Evolutionary conservation across 768 basidiomycete genomes (phyloP).

Genomic region (Rhizopogon salebrosus): DNA sequence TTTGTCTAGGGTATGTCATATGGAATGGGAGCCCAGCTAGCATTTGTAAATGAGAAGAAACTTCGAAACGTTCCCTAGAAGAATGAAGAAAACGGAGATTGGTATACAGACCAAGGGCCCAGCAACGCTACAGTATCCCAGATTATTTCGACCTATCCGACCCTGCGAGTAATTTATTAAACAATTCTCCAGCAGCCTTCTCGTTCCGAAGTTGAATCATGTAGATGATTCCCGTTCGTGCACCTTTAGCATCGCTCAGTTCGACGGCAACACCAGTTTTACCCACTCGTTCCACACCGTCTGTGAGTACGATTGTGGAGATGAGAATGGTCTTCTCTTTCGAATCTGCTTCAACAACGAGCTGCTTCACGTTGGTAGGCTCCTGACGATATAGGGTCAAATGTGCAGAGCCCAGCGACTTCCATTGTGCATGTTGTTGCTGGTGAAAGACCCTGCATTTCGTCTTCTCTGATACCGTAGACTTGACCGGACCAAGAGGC

Average conservation of each 20-base stretch:
- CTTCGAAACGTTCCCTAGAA: neutral
- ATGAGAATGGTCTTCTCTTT: conserved; percentile 76
- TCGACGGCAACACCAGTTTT: conserved; percentile 98
- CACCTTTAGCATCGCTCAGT: conserved; percentile 79
- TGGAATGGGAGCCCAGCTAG: neutral
- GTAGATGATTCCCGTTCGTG: conserved; percentile 89
- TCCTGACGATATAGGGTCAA: conserved; percentile 82
- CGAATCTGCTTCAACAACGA: conserved; percentile 87
- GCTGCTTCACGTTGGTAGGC: conserved; percentile 89
- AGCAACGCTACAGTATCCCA: neutral
- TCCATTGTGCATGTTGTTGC: conserved; percentile 97
- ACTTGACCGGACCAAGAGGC: conserved; percentile 63
- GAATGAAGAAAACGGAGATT: neutral
- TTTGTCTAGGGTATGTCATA: conserved; percentile 6
- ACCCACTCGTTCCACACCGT: conserved; percentile 97
- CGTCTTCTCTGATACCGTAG: conserved; percentile 83
- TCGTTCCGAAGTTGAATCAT: conserved; percentile 97
- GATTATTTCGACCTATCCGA: conserved; percentile 54
- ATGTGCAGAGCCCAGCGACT: conserved; percentile 82
- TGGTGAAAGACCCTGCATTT: conserved; percentile 98
- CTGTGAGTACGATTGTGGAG: conserved; percentile 91
- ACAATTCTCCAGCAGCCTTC: conserved; percentile 76
- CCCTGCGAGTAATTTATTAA: conserved; percentile 81
- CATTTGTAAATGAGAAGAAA: conserved; percentile 5
- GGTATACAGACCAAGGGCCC: neutral